A percentile compares a stretch with the other conserved stretches of the same genome.
phyloP scores from a whole-genome alignment of 495 filamentous ascomycete species.

The Aspergillus campestris region DNA sequence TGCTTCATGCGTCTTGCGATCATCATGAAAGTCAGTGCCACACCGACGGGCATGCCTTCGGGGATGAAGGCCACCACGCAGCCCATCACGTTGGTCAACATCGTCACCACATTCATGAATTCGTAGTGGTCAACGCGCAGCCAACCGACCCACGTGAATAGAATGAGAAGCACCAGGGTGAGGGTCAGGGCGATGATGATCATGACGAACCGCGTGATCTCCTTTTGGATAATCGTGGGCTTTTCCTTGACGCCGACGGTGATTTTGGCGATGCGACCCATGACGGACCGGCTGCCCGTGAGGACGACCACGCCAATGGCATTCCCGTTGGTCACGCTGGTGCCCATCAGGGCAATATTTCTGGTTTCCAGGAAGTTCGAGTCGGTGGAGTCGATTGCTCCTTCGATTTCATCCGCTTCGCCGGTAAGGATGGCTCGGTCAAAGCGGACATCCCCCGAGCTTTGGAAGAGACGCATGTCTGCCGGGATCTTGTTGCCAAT shows the following conservation, averaged over 20 bases:
- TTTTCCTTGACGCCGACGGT: conserved; percentile 56
- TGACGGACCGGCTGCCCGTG: conserved; percentile 52
- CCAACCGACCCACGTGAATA: conserved; percentile 56
- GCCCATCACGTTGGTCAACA: conserved; percentile 59
- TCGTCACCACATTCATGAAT: conserved; percentile 60
- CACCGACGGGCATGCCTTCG: conserved; percentile 59
- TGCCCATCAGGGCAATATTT: conserved; percentile 66
- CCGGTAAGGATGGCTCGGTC: conserved; percentile 66
- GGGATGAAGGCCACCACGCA: conserved; percentile 68
- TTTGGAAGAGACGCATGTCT: conserved; percentile 58
- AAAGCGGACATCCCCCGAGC: conserved; percentile 59
- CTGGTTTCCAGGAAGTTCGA: conserved; percentile 66
- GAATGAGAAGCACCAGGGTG: conserved; percentile 46
- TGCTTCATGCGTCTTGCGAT: conserved; percentile 56
- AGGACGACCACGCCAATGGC: conserved; percentile 56
- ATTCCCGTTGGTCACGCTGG: conserved; percentile 56
- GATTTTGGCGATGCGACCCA: conserved; percentile 61
- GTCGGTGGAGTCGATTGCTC: conserved; percentile 52
- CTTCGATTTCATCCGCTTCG: conserved; percentile 54
- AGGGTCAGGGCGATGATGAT: conserved; percentile 50
- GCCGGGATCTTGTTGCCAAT: conserved; percentile 65
- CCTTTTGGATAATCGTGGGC: conserved; percentile 57
- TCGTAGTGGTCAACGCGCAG: conserved; percentile 47
- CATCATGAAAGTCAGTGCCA: conserved; percentile 54
- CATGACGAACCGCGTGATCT: conserved; percentile 57